Evolutionary conservation across 1,139 yeast genomes (phyloP).

Genomic region (Saccharomyces pastorianus): DNA sequence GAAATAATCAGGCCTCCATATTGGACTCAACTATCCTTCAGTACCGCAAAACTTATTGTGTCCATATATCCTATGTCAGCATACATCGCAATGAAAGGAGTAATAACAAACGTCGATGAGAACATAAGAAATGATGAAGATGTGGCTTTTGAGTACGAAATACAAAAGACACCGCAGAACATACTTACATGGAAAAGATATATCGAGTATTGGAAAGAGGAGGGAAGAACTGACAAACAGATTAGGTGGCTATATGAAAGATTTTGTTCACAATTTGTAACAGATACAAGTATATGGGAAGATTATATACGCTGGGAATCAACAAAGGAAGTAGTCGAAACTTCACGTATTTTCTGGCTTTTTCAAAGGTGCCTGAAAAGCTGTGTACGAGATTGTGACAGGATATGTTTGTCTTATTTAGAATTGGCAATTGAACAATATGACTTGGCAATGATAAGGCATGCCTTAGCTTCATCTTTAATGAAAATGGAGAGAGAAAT

Average conservation of each 20-base stretch:
- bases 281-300: slow-evolving; percentile 18
- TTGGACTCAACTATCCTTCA: background rate
- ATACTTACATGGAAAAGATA: slow-evolving; percentile 26
- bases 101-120: slow-evolving; percentile 6
- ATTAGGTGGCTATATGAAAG: slow-evolving; percentile 29
- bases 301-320: slow-evolving; percentile 17
- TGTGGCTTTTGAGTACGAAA: slow-evolving; percentile 28
- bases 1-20: background rate
- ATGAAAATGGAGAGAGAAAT: slow-evolving; percentile 40
- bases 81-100: background rate
- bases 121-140: slow-evolving; percentile 22
- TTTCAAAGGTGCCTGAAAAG: slow-evolving; percentile 44
- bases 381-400: slow-evolving; percentile 39
- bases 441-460: slow-evolving; percentile 40
- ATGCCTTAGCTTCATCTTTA: slow-evolving; percentile 47
- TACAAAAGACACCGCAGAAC: slow-evolving; percentile 20
- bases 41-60: background rate
- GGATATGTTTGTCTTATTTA: slow-evolving; percentile 51
- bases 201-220: slow-evolving; percentile 19
- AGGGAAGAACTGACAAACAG: slow-evolving; percentile 10
- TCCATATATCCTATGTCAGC: background rate
- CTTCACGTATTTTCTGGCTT: slow-evolving; percentile 15
- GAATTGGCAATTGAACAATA: slow-evolving; percentile 36
- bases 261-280: slow-evolving; percentile 16
- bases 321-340: background rate